These are phyloP conservation scores for Xenosphaeropsis pyriputrescens DNA, from an alignment of 2,329 filamentous ascomycete species.

Conservation along the genomic window DNA sequence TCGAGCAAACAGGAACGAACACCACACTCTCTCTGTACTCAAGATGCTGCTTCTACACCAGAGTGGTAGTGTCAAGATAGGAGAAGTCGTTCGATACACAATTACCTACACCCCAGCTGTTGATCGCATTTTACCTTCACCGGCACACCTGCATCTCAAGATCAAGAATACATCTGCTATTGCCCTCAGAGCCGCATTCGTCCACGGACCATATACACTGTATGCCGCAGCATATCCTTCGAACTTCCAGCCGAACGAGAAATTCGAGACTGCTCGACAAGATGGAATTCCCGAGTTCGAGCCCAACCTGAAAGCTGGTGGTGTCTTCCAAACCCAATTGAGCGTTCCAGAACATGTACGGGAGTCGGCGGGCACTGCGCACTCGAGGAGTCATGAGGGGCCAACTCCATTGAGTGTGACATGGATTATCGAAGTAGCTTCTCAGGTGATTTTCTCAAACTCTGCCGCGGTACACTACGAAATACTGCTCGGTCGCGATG, in stretches of 20 bases:
- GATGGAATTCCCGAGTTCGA: slow-evolving; percentile 84
- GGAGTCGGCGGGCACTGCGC: slow-evolving; percentile 37
- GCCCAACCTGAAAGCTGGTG: slow-evolving; percentile 89
- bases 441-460: slow-evolving; percentile 86
- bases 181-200: slow-evolving; percentile 82
- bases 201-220: slow-evolving; percentile 89
- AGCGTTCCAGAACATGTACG: slow-evolving; percentile 67
- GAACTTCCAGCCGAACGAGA: slow-evolving; percentile 69
- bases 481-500: slow-evolving; percentile 70
- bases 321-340: slow-evolving; percentile 69
- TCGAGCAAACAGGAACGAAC: no score
- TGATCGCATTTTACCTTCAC: slow-evolving; percentile 82
- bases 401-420: slow-evolving; percentile 44
- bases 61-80: slow-evolving; percentile 80
- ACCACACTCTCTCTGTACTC: background rate
- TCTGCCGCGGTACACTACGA: slow-evolving; percentile 84
- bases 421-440: slow-evolving; percentile 85
- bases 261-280: slow-evolving; percentile 51
- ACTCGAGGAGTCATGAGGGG: slow-evolving; percentile 25
- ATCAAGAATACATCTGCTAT: slow-evolving; percentile 88
- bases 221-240: slow-evolving; percentile 77
- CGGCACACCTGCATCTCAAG: slow-evolving; percentile 65
- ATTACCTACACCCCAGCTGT: slow-evolving; percentile 81
- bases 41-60: slow-evolving; percentile 85
- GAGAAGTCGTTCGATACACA: slow-evolving; percentile 84